Conservation (phyloP, 192 early-diverging fungal species). For the Oehlia diaphana region DNA sequence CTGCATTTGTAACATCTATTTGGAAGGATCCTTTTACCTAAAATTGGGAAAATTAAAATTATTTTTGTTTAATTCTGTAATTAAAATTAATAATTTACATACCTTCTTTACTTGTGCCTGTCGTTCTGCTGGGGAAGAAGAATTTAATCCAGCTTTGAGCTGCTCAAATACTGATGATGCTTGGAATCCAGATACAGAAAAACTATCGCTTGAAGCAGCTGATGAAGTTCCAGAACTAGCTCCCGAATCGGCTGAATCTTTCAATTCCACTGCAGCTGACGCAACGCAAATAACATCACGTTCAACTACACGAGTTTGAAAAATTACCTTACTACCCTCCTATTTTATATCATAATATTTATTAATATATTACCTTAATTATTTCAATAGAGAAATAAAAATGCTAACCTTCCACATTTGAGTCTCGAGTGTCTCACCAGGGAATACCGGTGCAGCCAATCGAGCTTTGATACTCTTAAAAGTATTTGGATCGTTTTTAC, state of each 20-base stretch:
- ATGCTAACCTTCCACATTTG: slow-evolving; percentile 81
- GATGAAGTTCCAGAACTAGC: slow-evolving; percentile 38
- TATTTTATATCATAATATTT: slow-evolving; percentile 26
- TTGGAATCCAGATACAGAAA: slow-evolving; percentile 70
- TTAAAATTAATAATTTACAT: slow-evolving; percentile 49
- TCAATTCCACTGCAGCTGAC: slow-evolving; percentile 89
- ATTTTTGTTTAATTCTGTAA: neutral
- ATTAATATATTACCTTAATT: neutral
- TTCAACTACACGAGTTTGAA: slow-evolving; percentile 94
- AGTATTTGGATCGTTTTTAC: slow-evolving; percentile 62
- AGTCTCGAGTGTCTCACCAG: slow-evolving; percentile 97
- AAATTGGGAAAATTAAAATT: neutral
- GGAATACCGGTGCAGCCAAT: slow-evolving; percentile 86
- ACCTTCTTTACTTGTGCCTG: slow-evolving; percentile 67
- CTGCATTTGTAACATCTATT: slow-evolving; percentile 58
- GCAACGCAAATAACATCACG: slow-evolving; percentile 87
- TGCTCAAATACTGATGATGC: slow-evolving; percentile 72
- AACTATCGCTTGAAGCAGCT: slow-evolving; percentile 33
- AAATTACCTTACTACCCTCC: slow-evolving; percentile 85
- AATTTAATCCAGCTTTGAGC: slow-evolving; percentile 56
- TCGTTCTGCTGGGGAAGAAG: slow-evolving; percentile 58
- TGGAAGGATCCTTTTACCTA: slow-evolving; percentile 21
- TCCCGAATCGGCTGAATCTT: slow-evolving; percentile 44
- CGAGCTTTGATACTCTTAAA: slow-evolving; percentile 91
- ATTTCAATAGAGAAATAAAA: neutral